phyloP scores from a whole-genome alignment of 805 yeast species.

The Pichia californica region DNA sequence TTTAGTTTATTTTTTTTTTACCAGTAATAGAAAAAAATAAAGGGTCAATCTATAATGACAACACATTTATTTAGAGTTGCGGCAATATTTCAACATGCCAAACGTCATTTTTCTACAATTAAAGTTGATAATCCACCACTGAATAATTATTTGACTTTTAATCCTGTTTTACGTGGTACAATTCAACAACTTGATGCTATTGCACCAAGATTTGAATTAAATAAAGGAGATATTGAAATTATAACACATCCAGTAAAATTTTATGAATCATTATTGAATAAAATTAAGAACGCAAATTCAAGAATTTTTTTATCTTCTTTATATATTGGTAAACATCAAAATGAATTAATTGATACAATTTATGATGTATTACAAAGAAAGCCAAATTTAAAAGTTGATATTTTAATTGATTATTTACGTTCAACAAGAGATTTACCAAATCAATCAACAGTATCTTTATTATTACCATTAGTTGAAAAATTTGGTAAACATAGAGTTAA shows the following conservation, averaged over 20 bases:
- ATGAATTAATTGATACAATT: conserved; percentile 63
- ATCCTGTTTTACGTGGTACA: conserved; percentile 24
- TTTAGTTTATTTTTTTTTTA: no score
- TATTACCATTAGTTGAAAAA: conserved; percentile 58
- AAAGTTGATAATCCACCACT: conserved; percentile 24
- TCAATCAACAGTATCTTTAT: conserved; percentile 66
- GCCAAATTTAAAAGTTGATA: conserved; percentile 57
- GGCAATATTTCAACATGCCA: conserved; percentile 15
- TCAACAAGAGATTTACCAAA: conserved; percentile 91
- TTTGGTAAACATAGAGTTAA: conserved; percentile 66
- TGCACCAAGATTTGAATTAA: conserved; percentile 62
- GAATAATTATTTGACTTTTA: conserved; percentile 21
- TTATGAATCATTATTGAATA: conserved; percentile 54
- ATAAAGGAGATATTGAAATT: conserved; percentile 51
- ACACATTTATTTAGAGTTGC: conserved; percentile 11
- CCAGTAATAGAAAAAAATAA: background rate
- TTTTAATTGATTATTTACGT: conserved; percentile 80
- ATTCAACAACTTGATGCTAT: conserved; percentile 49
- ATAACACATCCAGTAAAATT: conserved; percentile 65
- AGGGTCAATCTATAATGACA: conserved; percentile 6
- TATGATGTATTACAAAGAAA: conserved; percentile 53
- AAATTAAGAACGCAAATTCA: conserved; percentile 53
- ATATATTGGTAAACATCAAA: conserved; percentile 78
- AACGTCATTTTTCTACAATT: conserved; percentile 18
- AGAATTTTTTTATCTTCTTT: conserved; percentile 79